Base-by-base conservation (phyloP, 2,329 filamentous ascomycete genomes). In the Alternaria triticimaculans region DNA sequence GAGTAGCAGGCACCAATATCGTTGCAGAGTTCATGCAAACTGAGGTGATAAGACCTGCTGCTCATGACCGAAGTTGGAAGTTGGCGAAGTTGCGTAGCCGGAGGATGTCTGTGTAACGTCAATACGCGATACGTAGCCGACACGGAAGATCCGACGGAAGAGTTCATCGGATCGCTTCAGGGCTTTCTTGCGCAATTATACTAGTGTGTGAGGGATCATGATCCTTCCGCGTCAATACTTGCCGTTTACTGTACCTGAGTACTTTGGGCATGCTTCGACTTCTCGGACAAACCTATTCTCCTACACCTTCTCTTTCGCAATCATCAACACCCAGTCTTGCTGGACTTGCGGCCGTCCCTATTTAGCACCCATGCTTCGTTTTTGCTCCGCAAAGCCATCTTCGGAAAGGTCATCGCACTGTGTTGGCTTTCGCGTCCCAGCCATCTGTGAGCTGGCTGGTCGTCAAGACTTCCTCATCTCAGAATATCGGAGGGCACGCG, bases 281-380 rank as follows among this genome's bases (percentile, higher is more conserved):
- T n/a, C 33, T n/a, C 15, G 33, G 9, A 9, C 7, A n/a, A 5
- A n/a, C 15, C 4, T 37, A 9, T 37, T n/a, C 33, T 37, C 7
- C 7, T 37, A n/a, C 2, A 5, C 33, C 8, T 8, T 37, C 15
- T n/a, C n/a, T 5, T 10, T 37, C 4, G 15, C 33, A 37, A 37
- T 0, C 15, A 37, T 37, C 15, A 1, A 37, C 4, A 0, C 4
- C 33, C 1, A 1, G 1, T 3, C 7, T n/a, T n/a, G 15, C 14
- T 37, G 33, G 15, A n/a, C 33, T n/a, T n/a, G 33, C 2, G 15
- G 14, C 33, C 0, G 3, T 37, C 15, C 1, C n/a, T 0, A 8
- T 37, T 9, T 37, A 7, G n/a, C 1, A n/a, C 14, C 3, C 1
- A n/a, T 2, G 7, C 0, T n/a, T 37, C 33, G 8, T 15, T 37